A percentile compares a stretch with the other conserved stretches of the same genome.
These are phyloP conservation scores for Auricularia sp. DNA, from an alignment of 768 basidiomycete species.

Conservation along the genomic window DNA sequence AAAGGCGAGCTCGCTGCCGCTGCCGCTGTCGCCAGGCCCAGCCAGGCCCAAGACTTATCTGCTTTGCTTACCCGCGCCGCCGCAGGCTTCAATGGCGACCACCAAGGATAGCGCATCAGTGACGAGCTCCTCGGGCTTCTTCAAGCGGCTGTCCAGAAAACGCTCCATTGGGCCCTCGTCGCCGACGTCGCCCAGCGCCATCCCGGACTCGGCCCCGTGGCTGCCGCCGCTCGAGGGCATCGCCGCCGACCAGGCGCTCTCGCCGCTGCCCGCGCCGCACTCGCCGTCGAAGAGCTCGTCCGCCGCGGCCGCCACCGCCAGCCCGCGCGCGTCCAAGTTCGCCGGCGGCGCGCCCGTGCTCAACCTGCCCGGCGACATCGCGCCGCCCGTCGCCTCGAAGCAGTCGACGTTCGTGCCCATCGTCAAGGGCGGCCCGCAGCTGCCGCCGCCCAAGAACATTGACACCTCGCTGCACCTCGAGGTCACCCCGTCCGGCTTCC, in stretches of 20 bases:
- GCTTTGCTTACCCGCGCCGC: not conserved
- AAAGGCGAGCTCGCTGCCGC: not conserved
- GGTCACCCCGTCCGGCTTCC: not conserved
- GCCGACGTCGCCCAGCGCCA: not conserved
- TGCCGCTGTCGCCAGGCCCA: too few species aligned
- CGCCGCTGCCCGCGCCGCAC: not conserved
- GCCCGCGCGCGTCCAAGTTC: not conserved
- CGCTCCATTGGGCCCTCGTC: not conserved
- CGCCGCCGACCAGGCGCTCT: not conserved
- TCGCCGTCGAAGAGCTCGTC: not conserved
- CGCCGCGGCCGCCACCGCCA: not conserved
- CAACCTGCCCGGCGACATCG: not conserved
- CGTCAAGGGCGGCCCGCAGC: not conserved
- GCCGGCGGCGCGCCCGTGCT: not conserved
- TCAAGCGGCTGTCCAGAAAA: not conserved
- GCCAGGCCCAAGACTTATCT: not conserved
- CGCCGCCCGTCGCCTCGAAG: not conserved
- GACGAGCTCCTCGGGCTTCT: not conserved
- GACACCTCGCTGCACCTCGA: conserved; percentile 1
- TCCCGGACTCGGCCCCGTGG: not conserved
- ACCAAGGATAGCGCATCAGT: not conserved
- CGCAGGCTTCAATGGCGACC: not conserved
- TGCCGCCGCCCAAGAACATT: not conserved
- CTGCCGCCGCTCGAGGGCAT: conserved; percentile 1
- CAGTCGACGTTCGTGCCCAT: not conserved